A percentile compares a stretch with the other conserved stretches of the same genome.
Evolutionary conservation across 2,329 filamentous ascomycete species (phyloP).

Genomic region (Neocatenulostroma microsporum): DNA sequence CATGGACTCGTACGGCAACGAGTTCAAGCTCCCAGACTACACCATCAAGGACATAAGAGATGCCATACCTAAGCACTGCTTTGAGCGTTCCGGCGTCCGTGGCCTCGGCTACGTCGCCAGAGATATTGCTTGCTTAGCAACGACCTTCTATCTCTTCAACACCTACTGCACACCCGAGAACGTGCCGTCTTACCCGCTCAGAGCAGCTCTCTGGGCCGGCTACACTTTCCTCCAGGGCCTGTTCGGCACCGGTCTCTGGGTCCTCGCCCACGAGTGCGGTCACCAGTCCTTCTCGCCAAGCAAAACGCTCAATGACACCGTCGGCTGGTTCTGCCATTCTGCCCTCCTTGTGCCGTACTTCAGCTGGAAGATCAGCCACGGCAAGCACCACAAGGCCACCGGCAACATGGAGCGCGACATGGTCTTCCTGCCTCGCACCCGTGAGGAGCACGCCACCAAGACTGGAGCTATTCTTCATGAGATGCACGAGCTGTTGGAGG

Average conservation of each 20-base stretch:
- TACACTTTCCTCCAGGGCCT: slow-evolving; percentile 82
- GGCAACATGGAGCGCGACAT: slow-evolving; percentile 97
- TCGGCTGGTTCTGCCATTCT: slow-evolving; percentile 88
- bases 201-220: slow-evolving; percentile 57
- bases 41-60: slow-evolving; percentile 96
- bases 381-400: slow-evolving; percentile 99
- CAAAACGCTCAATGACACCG: slow-evolving; percentile 80
- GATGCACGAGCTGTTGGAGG: slow-evolving; percentile 81
- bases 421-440: slow-evolving; percentile 95
- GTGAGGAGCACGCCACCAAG: slow-evolving; percentile 68
- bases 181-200: slow-evolving; percentile 60
- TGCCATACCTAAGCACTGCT: slow-evolving; percentile 97
- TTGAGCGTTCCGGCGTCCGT: slow-evolving; percentile 68
- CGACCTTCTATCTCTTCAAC: slow-evolving; percentile 82
- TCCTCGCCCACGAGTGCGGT: slow-evolving; percentile 94
- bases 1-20: slow-evolving; percentile 87
- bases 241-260: slow-evolving; percentile 90
- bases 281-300: slow-evolving; percentile 96
- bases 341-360: slow-evolving; percentile 90
- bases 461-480: slow-evolving; percentile 71
- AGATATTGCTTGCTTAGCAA: slow-evolving; percentile 63
- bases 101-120: slow-evolving; percentile 78
- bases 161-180: slow-evolving; percentile 80
- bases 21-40: slow-evolving; percentile 88
- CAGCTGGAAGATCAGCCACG: slow-evolving; percentile 98